These are phyloP conservation scores for Trametes sanguinea DNA, from an alignment of 768 basidiomycete species.

Conservation along the genomic window DNA sequence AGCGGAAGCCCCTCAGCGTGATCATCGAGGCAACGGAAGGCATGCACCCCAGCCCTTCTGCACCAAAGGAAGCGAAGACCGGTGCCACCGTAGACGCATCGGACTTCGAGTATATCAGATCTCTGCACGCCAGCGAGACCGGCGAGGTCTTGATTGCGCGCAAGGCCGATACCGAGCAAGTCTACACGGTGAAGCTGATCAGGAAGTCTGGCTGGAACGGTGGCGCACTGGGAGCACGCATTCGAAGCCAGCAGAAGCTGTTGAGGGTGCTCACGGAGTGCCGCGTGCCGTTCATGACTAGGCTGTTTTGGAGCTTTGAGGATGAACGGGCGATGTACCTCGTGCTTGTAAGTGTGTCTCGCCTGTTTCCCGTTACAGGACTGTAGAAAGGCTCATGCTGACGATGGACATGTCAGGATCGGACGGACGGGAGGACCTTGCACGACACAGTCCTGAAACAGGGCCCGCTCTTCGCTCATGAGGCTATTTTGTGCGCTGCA, in stretches of 20 bases:
- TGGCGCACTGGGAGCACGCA: neutral
- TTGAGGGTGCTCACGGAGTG: constrained; percentile 40
- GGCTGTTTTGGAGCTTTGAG: constrained; percentile 43
- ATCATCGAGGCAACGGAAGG: constrained; percentile 19
- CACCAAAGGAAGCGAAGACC: neutral
- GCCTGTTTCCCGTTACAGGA: constrained; percentile 30
- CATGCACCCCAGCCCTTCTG: neutral
- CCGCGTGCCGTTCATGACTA: constrained; percentile 40
- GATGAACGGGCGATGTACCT: constrained; percentile 42
- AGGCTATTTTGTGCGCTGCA: constrained; percentile 46
- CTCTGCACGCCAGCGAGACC: neutral
- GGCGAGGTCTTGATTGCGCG: constrained; percentile 21
- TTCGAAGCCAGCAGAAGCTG: constrained; percentile 36
- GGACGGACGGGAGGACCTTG: constrained; percentile 9
- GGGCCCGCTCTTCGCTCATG: constrained; percentile 39
- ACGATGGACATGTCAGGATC: constrained; percentile 9
- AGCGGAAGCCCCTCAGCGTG: constrained; percentile 17
- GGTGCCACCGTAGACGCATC: constrained; percentile 1
- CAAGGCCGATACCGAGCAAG: neutral
- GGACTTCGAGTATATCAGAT: constrained; percentile 21
- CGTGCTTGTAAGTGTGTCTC: constrained; percentile 39
- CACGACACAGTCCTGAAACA: constrained; percentile 13
- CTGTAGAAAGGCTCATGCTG: constrained; percentile 30
- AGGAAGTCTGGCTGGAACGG: constrained; percentile 13
- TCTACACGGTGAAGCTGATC: constrained; percentile 22